These are phyloP conservation scores for Excoecaria cochinchinensis DNA, from an alignment of 345 rosid genomes.

Conservation along the genomic window DNA sequence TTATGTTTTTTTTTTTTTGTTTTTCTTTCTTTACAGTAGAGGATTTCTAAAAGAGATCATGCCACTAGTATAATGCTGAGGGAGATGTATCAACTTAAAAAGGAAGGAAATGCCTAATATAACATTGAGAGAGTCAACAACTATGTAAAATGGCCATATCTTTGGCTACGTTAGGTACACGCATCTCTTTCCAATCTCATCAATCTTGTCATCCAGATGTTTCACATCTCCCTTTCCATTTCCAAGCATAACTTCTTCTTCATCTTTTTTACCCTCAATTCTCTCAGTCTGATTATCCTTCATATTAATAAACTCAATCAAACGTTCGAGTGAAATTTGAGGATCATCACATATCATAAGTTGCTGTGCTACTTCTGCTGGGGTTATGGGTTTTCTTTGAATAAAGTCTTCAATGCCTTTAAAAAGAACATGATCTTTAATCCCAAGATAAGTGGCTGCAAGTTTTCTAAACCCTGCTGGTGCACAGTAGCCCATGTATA, in stretches of 20 bases:
- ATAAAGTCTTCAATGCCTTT: constrained; percentile 20
- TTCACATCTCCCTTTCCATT: not conserved
- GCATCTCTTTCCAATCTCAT: not conserved
- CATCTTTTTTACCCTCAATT: not conserved
- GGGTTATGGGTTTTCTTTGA: constrained; percentile 7
- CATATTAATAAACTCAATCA: constrained; percentile 9
- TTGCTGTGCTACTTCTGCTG: constrained; percentile 26
- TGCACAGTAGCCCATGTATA: constrained; percentile 28
- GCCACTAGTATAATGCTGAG: too few relatives aligned
- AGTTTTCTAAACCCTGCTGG: constrained; percentile 20
- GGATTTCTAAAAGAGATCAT: too few relatives aligned
- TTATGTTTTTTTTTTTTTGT: too few relatives aligned
- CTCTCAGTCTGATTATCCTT: constrained; percentile 8
- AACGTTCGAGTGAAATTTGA: constrained; percentile 15
- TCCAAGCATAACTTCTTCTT: constrained; percentile 3
- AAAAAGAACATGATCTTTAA: constrained; percentile 20
- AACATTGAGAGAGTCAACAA: too few relatives aligned
- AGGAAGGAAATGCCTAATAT: too few relatives aligned
- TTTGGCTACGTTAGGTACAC: constrained; percentile 5
- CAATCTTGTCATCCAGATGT: not conserved
- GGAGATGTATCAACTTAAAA: too few relatives aligned
- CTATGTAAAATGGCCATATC: too few relatives aligned
- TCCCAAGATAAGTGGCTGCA: constrained; percentile 18
- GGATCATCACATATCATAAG: constrained; percentile 23
- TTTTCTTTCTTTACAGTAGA: too few relatives aligned